phyloP scores from a whole-genome alignment of 2,329 filamentous ascomycete genomes.

The Calycina herbarum region DNA sequence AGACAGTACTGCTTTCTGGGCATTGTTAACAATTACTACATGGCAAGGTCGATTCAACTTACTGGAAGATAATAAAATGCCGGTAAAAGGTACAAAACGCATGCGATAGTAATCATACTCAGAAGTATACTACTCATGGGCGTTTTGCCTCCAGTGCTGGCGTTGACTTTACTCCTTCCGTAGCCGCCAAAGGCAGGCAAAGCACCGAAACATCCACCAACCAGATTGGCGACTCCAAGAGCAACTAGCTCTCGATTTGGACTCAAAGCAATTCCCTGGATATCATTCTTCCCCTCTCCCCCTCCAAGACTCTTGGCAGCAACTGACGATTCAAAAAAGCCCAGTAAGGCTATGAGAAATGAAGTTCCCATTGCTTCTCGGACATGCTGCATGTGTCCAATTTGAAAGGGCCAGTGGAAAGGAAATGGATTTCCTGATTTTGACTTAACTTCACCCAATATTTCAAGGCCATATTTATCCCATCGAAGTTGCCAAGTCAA shows the following conservation, averaged over 20 bases:
- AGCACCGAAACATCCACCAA: constrained; percentile 88
- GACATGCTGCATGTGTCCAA: constrained; percentile 76
- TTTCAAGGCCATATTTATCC: constrained; percentile 76
- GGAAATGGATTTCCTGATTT: constrained; percentile 70
- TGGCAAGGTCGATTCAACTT: constrained; percentile 42
- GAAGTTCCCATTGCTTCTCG: constrained; percentile 85
- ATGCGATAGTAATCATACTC: constrained; percentile 77
- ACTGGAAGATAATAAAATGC: constrained; percentile 97
- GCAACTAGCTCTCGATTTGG: constrained; percentile 93
- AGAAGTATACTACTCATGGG: constrained; percentile 92
- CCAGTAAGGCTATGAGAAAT: constrained; percentile 89
- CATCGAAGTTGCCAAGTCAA: constrained; percentile 76
- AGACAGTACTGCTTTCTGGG: constrained; percentile 87
- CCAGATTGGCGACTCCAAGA: constrained; percentile 84
- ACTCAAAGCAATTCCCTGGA: constrained; percentile 80
- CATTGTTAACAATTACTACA: constrained; percentile 20
- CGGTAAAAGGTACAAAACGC: constrained; percentile 78
- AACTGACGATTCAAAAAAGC: constrained; percentile 98
- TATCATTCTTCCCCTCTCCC: constrained; percentile 57
- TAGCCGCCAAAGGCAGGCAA: constrained; percentile 95
- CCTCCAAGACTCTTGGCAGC: constrained; percentile 85
- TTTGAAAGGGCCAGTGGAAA: constrained; percentile 83
- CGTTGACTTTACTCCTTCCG: constrained; percentile 92
- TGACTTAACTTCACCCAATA: constrained; percentile 80
- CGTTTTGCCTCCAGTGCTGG: constrained; percentile 84